These are phyloP conservation scores for Blastocrithidia nonstop DNA, from an alignment of 208 protist species.

Conservation along the genomic window DNA sequence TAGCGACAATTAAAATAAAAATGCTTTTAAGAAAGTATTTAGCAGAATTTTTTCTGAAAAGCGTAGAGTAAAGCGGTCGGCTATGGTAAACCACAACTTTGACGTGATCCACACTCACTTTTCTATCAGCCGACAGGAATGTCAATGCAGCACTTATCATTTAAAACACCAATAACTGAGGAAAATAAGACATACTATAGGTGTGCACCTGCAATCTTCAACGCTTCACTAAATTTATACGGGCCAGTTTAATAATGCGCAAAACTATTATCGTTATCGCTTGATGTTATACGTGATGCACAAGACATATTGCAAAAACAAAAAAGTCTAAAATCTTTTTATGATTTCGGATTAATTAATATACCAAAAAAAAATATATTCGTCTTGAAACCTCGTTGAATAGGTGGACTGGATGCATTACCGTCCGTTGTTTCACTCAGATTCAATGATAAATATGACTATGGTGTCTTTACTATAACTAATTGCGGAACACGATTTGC, in stretches of 20 bases:
- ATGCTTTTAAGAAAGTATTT: constrained; percentile 58
- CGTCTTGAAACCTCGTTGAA: constrained; percentile 12
- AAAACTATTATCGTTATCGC: constrained; percentile 56
- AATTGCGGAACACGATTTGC: constrained; percentile 45
- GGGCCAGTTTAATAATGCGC: constrained; percentile 64
- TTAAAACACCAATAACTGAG: constrained; percentile 16
- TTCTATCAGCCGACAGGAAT: constrained; percentile 71
- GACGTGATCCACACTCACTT: constrained; percentile 61
- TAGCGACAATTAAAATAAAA: constrained; percentile 40
- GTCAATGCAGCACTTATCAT: constrained; percentile 38
- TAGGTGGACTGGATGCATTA: constrained; percentile 16
- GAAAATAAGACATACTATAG: constrained; percentile 20
- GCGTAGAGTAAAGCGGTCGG: constrained; percentile 46
- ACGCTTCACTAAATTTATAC: constrained; percentile 63
- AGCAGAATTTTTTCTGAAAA: constrained; percentile 35
- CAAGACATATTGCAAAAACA: constrained; percentile 12
- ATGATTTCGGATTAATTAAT: constrained; percentile 61
- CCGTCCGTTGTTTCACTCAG: constrained; percentile 45
- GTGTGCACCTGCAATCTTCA: constrained; percentile 41
- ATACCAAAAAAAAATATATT: constrained; percentile 12
- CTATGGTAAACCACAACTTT: constrained; percentile 53
- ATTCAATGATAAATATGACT: constrained; percentile 44
- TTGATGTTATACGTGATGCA: constrained; percentile 61
- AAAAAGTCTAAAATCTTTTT: constrained; percentile 8
- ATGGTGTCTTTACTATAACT: constrained; percentile 59